Evolutionary conservation across 179 eudicot genomes (phyloP), one percentile per base, ranked within the genome.

Genomic region (Camellia oleifera): DNA sequence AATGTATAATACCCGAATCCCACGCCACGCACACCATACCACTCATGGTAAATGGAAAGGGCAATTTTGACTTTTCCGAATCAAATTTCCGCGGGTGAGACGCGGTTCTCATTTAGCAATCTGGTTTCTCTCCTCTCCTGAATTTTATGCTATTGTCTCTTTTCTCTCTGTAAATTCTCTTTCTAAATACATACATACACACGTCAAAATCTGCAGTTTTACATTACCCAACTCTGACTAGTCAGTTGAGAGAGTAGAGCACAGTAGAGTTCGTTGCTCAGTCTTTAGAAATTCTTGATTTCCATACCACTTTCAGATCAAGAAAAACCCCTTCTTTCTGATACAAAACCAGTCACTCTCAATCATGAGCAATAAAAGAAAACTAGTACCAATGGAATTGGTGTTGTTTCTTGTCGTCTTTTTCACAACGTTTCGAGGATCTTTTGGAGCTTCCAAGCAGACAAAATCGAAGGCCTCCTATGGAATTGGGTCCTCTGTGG

Each of bases 401-500:
- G 13, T 66, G 23, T 18, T 52, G 72, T 17, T 77, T 17, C 10
- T 52, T 52, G 0, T 66, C 18, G 72, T 77, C 70, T 17, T 67
- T 5, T 45, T 14, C 5, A 44, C 62, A 11, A 10, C 15, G 23
- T 23, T 78, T 20, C 44, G 15, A 18, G 75, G 50, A 17, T 69
- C 68, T 42, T n/a, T 20, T 9, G 73, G 68, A 11, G 58, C 26
- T 54, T 10, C 58, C 6, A 70, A 57, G 58, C 57, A 56, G 72
- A 15, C 23, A 56, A 70, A 61, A 44, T 61, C 67, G 15, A 42
- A 26, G 12, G 10, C 69, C 53, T 10, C 8, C 0, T 44, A 62
- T 52, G 75, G 74, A 44, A 72, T 72, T 42, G 77, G 45, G 57
- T 81, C 89, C 32, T 83, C 93, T 66, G 86, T 85, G 64, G 67